Percentiles rank a stretch among this genome's conserved stretches.
Evolutionary conservation across 192 early-diverging fungal species (phyloP).

Genomic region (Coemansia sp.): DNA sequence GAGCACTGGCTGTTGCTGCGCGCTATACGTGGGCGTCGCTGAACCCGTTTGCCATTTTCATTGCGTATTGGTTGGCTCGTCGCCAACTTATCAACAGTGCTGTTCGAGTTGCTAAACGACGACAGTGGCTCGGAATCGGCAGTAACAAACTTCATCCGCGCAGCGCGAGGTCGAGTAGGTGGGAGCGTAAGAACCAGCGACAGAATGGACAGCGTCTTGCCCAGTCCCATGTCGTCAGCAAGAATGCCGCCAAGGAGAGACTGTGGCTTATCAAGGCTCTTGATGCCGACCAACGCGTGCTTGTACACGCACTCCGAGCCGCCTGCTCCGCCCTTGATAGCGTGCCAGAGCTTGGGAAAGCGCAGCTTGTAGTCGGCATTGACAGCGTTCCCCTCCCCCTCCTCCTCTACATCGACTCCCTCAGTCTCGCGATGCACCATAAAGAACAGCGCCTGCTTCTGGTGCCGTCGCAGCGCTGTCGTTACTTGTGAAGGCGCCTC

Average conservation of each 20-base stretch:
- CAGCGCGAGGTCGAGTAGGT: conserved; percentile 8
- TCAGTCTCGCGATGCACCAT: conserved; percentile 71
- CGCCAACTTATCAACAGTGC: neutral
- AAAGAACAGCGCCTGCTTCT: conserved; percentile 80
- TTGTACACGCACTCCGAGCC: conserved; percentile 9
- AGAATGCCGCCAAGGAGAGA: conserved; percentile 42
- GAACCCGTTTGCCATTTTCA: neutral
- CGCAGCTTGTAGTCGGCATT: neutral
- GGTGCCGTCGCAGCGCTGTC: conserved; percentile 72
- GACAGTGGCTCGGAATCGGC: neutral
- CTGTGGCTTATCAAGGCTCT: conserved; percentile 21
- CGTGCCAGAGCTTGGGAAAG: conserved; percentile 44
- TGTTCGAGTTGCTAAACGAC: neutral
- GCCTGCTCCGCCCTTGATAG: neutral
- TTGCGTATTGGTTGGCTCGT: neutral
- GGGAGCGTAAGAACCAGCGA: conserved; percentile 24
- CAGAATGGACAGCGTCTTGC: conserved; percentile 45
- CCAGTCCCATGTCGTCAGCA: conserved; percentile 53
- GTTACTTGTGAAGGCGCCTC: conserved; percentile 44
- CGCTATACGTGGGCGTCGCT: conserved; percentile 7
- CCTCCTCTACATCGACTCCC: conserved; percentile 54
- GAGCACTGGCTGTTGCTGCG: conserved; percentile 1
- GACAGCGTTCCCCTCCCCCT: neutral
- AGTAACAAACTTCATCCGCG: conserved; percentile 38
- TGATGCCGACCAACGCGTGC: conserved; percentile 35